Percentiles rank a stretch among this genome's conserved stretches.
Evolutionary conservation across 495 filamentous ascomycete species (phyloP).

Genomic region (Geopyxis carbonaria): DNA sequence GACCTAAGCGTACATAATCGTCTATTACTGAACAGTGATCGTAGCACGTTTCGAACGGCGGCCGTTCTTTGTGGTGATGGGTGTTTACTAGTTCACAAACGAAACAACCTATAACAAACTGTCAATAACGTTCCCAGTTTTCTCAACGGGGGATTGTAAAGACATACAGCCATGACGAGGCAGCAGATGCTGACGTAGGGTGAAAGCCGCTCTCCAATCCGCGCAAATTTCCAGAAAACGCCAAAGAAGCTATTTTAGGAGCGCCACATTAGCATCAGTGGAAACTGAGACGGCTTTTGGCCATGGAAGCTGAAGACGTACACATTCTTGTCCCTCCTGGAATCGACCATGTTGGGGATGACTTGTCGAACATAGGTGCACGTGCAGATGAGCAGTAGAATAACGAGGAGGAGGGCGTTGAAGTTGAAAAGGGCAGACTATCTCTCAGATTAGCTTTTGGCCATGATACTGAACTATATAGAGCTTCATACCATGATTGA

Average conservation of each 20-base stretch:
- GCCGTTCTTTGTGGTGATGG: too few relatives aligned
- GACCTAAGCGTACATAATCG: too few relatives aligned
- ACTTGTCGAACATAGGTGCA: conserved; percentile 80
- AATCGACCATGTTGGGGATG: conserved; percentile 81
- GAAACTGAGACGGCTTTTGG: neutral
- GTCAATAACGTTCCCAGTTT: too few relatives aligned
- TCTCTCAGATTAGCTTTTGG: too few relatives aligned
- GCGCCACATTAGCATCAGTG: neutral
- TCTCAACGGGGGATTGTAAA: too few relatives aligned
- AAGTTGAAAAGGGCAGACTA: conserved; percentile 97
- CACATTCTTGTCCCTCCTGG: conserved; percentile 51
- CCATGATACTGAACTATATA: too few relatives aligned
- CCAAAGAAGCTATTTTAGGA: conserved; percentile 47
- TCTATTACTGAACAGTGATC: too few relatives aligned
- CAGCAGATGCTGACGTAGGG: conserved; percentile 95
- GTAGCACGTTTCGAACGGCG: too few relatives aligned
- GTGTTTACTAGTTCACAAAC: too few relatives aligned
- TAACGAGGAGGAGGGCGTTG: conserved; percentile 77
- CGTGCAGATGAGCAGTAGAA: conserved; percentile 90
- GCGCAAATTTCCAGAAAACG: conserved; percentile 91
- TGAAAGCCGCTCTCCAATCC: conserved; percentile 82
- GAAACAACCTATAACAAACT: too few relatives aligned
- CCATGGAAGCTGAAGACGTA: conserved; percentile 28
- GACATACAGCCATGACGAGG: conserved; percentile 68
- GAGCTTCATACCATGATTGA: too few relatives aligned